Percentiles rank a stretch among this genome's conserved stretches.
Evolutionary conservation across 108 stramenopile species (phyloP).

Genomic region (Mediolabrus comicus): DNA sequence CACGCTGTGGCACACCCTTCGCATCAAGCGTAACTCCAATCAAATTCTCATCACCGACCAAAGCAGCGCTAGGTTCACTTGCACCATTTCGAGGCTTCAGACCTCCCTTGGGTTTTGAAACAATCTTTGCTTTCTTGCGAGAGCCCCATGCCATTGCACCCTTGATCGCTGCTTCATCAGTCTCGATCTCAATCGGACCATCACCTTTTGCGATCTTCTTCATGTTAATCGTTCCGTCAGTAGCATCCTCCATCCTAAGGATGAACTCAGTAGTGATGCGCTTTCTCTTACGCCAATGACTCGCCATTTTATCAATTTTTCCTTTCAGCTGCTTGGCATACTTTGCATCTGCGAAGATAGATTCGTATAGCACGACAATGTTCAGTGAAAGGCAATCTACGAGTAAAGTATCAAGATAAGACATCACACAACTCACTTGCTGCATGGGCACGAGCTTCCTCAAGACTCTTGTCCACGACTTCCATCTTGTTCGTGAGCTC

Average conservation of each 20-base stretch:
- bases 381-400: neutral
- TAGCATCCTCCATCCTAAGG: slow-evolving; percentile 53
- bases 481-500: slow-evolving; percentile 39
- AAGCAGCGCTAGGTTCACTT: neutral
- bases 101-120: neutral
- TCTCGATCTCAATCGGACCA: slow-evolving; percentile 75
- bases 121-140: slow-evolving; percentile 16
- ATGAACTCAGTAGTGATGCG: slow-evolving; percentile 57
- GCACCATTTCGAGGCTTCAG: slow-evolving; percentile 10
- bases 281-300: slow-evolving; percentile 68
- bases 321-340: slow-evolving; percentile 55
- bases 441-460: slow-evolving; percentile 44
- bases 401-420: neutral
- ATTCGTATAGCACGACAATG: neutral
- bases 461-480: slow-evolving; percentile 46
- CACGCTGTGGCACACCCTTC: slow-evolving; percentile 32
- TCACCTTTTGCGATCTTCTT: slow-evolving; percentile 73
- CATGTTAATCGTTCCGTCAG: slow-evolving; percentile 57
- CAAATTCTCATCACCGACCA: slow-evolving; percentile 19
- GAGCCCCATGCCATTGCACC: slow-evolving; percentile 46
- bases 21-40: slow-evolving; percentile 40
- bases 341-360: slow-evolving; percentile 46
- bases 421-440: slow-evolving; percentile 12
- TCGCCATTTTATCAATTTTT: slow-evolving; percentile 58
- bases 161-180: slow-evolving; percentile 61